These are phyloP conservation scores for Chalaropsis ovoidea DNA, from an alignment of 2,329 filamentous ascomycete species.

Conservation along the genomic window DNA sequence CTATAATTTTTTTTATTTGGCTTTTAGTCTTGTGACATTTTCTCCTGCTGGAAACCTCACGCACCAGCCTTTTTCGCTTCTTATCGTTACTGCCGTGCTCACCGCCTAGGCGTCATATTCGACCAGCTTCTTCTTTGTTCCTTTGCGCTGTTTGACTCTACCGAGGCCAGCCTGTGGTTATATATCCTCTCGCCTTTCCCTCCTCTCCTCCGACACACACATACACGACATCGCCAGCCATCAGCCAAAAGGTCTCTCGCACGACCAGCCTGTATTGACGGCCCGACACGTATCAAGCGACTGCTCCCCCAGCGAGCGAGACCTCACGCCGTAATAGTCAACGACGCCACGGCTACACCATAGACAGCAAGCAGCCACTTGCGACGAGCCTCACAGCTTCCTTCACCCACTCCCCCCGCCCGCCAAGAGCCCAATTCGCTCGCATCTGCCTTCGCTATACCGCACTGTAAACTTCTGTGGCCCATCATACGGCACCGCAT, in stretches of 20 bases:
- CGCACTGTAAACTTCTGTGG: background rate
- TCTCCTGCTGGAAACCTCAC: background rate
- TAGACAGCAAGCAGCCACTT: slow-evolving; percentile 5
- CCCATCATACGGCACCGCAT: slow-evolving; percentile 15
- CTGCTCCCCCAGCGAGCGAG: background rate
- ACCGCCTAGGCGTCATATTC: background rate
- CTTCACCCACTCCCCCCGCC: too few species aligned
- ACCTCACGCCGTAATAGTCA: background rate
- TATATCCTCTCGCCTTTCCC: background rate
- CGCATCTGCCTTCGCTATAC: background rate
- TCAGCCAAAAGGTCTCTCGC: too few species aligned
- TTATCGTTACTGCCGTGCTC: background rate
- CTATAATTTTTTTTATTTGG: slow-evolving; percentile 13
- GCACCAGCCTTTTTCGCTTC: background rate
- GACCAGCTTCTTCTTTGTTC: too few species aligned
- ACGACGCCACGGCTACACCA: background rate
- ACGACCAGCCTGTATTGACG: too few species aligned
- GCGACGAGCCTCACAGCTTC: background rate
- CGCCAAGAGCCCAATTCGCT: too few species aligned
- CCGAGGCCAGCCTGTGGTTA: too few species aligned
- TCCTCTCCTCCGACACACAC: too few species aligned
- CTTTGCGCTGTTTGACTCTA: too few species aligned
- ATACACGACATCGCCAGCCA: too few species aligned
- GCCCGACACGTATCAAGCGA: background rate
- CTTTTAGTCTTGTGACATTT: background rate